A percentile compares a stretch with the other conserved stretches of the same genome.
phyloP scores from a whole-genome alignment of 257 asterid species.

The Capsicum pubescens region DNA sequence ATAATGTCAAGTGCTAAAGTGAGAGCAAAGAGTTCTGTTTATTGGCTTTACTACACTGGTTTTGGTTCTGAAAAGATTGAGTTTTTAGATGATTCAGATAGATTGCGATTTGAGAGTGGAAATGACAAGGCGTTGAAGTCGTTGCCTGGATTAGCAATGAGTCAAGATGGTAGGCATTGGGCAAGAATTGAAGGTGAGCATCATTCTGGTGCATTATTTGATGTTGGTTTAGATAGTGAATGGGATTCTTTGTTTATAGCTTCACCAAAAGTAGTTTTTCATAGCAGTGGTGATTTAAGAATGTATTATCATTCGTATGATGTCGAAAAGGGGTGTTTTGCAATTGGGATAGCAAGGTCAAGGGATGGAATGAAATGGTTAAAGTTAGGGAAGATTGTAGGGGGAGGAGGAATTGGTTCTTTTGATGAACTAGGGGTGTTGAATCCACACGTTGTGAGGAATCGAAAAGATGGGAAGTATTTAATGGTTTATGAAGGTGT shows the following conservation, averaged over 20 bases:
- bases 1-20: constrained; percentile 85
- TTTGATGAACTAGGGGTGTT: constrained; percentile 68
- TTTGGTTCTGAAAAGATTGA: constrained; percentile 46
- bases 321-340: constrained; percentile 44
- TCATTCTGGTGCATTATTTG: constrained; percentile 85
- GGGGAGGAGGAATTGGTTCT: constrained; percentile 55
- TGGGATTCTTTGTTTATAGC: constrained; percentile 87
- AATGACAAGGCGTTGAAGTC: constrained; percentile 45
- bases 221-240: constrained; percentile 65
- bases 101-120: not conserved
- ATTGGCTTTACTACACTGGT: constrained; percentile 93
- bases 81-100: constrained; percentile 35
- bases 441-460: constrained; percentile 62
- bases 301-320: constrained; percentile 91
- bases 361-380: constrained; percentile 92
- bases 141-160: constrained; percentile 92
- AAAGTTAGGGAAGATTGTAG: constrained; percentile 69
- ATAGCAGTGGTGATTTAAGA: constrained; percentile 65
- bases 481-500: constrained; percentile 88
- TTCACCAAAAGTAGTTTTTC: constrained; percentile 82
- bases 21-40: constrained; percentile 62
- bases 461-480: constrained; percentile 66
- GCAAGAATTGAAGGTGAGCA: constrained; percentile 95
- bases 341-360: constrained; percentile 75
- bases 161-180: constrained; percentile 96